Evolutionary conservation across 257 asterid genomes (phyloP).

Genomic region (Primulina eburnea): DNA sequence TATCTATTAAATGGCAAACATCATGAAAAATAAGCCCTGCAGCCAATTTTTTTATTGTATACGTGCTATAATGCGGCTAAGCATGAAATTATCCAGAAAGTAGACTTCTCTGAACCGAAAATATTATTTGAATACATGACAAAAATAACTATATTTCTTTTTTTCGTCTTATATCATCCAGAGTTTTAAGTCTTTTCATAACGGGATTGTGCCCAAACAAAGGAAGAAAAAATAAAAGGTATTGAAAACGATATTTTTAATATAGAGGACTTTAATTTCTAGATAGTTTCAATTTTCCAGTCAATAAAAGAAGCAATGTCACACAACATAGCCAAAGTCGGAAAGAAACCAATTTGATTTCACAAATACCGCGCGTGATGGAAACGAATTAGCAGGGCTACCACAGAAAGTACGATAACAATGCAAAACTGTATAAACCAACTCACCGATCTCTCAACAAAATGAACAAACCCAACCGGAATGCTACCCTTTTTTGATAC

Average conservation of each 20-base stretch:
- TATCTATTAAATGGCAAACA: no score
- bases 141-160: no score
- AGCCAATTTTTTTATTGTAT: no score
- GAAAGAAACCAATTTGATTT: slow-evolving; percentile 9
- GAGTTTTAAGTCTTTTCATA: neutral
- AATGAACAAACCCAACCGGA: slow-evolving; percentile 80
- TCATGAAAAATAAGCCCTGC: no score
- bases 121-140: neutral
- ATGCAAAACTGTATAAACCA: slow-evolving; percentile 20
- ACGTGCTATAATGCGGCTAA: no score
- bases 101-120: no score
- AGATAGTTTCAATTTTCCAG: neutral
- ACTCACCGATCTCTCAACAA: slow-evolving; percentile 66
- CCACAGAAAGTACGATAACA: slow-evolving; percentile 3
- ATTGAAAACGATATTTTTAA: no score
- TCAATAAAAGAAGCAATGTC: slow-evolving; percentile 9
- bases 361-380: neutral
- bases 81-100: no score
- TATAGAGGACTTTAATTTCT: neutral
- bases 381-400: slow-evolving; percentile 10
- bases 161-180: neutral
- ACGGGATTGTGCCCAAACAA: neutral
- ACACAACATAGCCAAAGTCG: slow-evolving; percentile 4
- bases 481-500: slow-evolving; percentile 56
- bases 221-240: neutral